Percentiles rank a stretch among this genome's conserved stretches.
Conservation (phyloP, 1,139 yeast species). For the Candida sp. region DNA sequence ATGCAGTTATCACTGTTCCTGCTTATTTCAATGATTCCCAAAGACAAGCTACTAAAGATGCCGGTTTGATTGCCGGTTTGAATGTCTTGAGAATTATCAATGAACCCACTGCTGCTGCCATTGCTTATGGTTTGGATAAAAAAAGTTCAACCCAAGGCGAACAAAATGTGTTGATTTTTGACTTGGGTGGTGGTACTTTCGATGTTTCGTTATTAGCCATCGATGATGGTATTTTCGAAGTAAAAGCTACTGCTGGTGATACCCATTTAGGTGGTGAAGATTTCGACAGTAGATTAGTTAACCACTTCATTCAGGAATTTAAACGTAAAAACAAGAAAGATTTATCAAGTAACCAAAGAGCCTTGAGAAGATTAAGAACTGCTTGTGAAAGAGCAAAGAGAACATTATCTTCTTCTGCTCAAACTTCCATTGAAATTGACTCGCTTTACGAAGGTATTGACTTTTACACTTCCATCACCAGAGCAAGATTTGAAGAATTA, state of each 20-base stretch:
- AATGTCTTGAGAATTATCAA: conserved; percentile 48
- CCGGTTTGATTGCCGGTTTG: conserved; percentile 48
- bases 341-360: conserved; percentile 88
- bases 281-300: conserved; percentile 51
- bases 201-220: conserved; percentile 73
- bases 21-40: conserved; percentile 50
- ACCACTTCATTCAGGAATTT: conserved; percentile 91
- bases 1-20: conserved; percentile 50
- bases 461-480: conserved; percentile 92
- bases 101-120: conserved; percentile 53
- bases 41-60: conserved; percentile 51
- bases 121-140: conserved; percentile 47
- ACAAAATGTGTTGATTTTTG: conserved; percentile 58
- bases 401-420: conserved; percentile 94
- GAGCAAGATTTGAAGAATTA: conserved; percentile 99
- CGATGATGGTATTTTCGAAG: conserved; percentile 97
- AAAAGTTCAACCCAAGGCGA: conserved; percentile 73
- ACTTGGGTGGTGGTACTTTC: conserved; percentile 52
- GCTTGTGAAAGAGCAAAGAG: conserved; percentile 99
- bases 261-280: conserved; percentile 97
- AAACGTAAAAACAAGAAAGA: conserved; percentile 96
- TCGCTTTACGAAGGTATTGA: conserved; percentile 95
- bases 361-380: conserved; percentile 96
- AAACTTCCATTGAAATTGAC: conserved; percentile 95
- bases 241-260: conserved; percentile 98